Conservation (phyloP, 192 early-diverging fungal species). For the Entomortierella beljakovae region DNA sequence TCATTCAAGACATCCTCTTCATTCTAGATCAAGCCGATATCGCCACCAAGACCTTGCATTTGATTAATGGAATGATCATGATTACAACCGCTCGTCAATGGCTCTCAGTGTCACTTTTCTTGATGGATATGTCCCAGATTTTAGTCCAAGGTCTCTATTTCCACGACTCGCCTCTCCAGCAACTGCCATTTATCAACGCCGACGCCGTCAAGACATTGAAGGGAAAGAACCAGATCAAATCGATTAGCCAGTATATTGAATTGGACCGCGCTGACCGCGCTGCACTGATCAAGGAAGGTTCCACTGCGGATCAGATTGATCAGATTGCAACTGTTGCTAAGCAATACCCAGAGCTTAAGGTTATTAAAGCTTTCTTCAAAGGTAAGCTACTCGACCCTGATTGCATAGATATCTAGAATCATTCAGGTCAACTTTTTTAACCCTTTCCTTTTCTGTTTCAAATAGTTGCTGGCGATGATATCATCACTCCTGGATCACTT, state of each 20-base stretch:
- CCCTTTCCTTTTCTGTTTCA: neutral
- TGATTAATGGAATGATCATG: slow-evolving; percentile 90
- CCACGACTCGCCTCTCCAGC: slow-evolving; percentile 82
- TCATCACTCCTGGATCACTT: slow-evolving; percentile 81
- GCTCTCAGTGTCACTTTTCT: slow-evolving; percentile 72
- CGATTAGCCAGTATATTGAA: slow-evolving; percentile 75
- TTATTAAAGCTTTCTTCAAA: slow-evolving; percentile 83
- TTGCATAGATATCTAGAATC: neutral
- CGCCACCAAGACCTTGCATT: slow-evolving; percentile 75
- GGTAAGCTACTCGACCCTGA: slow-evolving; percentile 57
- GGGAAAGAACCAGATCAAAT: slow-evolving; percentile 73
- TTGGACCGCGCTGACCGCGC: slow-evolving; percentile 72
- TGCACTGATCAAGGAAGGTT: slow-evolving; percentile 60
- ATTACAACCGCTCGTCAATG: slow-evolving; percentile 90
- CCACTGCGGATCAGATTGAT: slow-evolving; percentile 73
- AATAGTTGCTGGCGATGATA: slow-evolving; percentile 75
- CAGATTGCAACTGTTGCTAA: slow-evolving; percentile 80
- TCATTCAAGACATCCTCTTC: slow-evolving; percentile 7
- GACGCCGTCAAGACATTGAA: slow-evolving; percentile 75
- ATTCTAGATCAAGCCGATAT: slow-evolving; percentile 76
- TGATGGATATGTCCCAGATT: slow-evolving; percentile 91
- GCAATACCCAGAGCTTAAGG: slow-evolving; percentile 80
- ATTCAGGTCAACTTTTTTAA: neutral
- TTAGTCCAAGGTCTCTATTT: slow-evolving; percentile 89
- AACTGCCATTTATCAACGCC: slow-evolving; percentile 83